A percentile compares a stretch with the other conserved stretches of the same genome.
These are phyloP conservation scores for Coniochaeta pulveracea DNA, from an alignment of 2,329 filamentous ascomycete species.

Conservation along the genomic window DNA sequence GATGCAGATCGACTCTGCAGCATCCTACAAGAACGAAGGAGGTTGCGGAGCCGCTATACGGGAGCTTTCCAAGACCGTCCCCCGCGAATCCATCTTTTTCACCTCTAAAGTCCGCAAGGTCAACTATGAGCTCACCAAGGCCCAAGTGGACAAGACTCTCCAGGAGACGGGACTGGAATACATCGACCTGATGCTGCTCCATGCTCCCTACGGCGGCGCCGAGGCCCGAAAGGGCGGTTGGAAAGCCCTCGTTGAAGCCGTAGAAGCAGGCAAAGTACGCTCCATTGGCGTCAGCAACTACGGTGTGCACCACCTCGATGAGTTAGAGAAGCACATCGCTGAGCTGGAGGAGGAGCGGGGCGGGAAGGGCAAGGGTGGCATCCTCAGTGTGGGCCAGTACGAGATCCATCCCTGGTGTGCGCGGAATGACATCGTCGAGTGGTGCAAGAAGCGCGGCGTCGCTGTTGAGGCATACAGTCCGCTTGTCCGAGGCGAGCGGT, in stretches of 20 bases:
- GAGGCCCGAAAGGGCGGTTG: slow-evolving; percentile 46
- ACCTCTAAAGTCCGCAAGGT: slow-evolving; percentile 38
- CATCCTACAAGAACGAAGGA: slow-evolving; percentile 38
- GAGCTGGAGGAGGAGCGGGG: slow-evolving; percentile 51
- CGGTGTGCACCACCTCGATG: slow-evolving; percentile 49
- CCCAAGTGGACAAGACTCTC: slow-evolving; percentile 52
- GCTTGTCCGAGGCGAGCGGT: slow-evolving; percentile 56
- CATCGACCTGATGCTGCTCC: slow-evolving; percentile 55
- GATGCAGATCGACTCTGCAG: slow-evolving; percentile 44
- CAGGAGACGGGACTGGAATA: slow-evolving; percentile 51
- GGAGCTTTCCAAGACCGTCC: slow-evolving; percentile 15
- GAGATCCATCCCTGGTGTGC: slow-evolving; percentile 86
- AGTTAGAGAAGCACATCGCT: slow-evolving; percentile 45
- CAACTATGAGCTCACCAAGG: slow-evolving; percentile 52
- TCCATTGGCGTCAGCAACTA: slow-evolving; percentile 57
- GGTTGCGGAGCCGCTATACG: slow-evolving; percentile 33
- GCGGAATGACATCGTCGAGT: slow-evolving; percentile 66
- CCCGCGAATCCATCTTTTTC: slow-evolving; percentile 41
- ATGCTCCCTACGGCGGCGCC: slow-evolving; percentile 47
- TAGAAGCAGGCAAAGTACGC: slow-evolving; percentile 49
- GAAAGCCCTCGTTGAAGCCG: slow-evolving; percentile 51
- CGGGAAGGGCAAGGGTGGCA: slow-evolving; percentile 53
- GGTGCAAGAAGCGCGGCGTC: slow-evolving; percentile 55
- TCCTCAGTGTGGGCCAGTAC: slow-evolving; percentile 76
- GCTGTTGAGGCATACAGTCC: slow-evolving; percentile 54